Percentiles rank a stretch among this genome's conserved stretches.
Evolutionary conservation across 768 basidiomycete species (phyloP).

Genomic region (Lentinula guzmanii): DNA sequence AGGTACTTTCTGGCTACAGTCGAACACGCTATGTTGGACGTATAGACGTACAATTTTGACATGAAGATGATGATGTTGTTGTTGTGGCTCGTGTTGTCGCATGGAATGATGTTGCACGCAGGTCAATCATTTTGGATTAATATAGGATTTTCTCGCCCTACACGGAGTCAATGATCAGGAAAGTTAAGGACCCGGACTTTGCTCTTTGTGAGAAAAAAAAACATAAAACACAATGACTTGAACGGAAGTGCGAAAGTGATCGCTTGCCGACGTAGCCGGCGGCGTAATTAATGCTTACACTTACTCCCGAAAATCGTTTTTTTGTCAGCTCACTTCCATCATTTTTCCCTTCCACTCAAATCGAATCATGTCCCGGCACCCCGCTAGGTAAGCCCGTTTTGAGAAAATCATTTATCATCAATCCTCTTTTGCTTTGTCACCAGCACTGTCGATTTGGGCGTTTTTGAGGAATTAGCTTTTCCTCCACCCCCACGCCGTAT

Average conservation of each 20-base stretch:
- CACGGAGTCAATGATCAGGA: no score
- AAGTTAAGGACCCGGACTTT: no score
- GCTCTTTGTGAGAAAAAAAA: not conserved
- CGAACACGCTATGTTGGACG: no score
- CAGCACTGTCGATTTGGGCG: not conserved
- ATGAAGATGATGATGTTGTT: no score
- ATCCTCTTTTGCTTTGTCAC: not conserved
- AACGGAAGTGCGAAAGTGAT: not conserved
- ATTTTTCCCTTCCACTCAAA: not conserved
- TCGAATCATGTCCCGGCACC: slow-evolving; percentile 2
- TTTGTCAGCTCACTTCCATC: not conserved
- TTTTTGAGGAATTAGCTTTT: not conserved
- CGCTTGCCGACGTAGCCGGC: not conserved
- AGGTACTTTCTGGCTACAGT: no score
- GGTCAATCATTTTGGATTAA: no score
- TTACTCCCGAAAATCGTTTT: not conserved
- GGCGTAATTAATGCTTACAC: not conserved
- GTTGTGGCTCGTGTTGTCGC: no score
- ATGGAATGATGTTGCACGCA: no score
- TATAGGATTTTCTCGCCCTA: no score
- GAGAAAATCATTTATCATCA: not conserved
- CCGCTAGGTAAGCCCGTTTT: slow-evolving; percentile 2
- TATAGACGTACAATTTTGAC: no score
- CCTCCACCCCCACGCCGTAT: not conserved
- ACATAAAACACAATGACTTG: not conserved